Base-by-base conservation (phyloP, 352 stramenopile species). In the Saprolegnia diclina region DNA sequence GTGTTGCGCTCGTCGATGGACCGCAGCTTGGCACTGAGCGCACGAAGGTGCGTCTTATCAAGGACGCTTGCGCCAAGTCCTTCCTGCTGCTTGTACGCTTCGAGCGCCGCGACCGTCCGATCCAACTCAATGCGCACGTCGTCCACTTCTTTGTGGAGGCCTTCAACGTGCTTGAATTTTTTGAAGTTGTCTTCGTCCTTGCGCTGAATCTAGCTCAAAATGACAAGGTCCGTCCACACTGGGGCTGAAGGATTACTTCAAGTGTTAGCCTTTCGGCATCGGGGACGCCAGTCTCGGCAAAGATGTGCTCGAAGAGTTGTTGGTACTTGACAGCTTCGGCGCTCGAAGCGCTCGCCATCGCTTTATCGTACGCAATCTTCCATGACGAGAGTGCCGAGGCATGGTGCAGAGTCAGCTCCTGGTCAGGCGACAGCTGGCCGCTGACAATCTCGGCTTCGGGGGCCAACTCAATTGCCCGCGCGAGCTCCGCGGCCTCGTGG, bases 151-250 rank as follows among this genome's bases (percentile, higher is more conserved):
- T 77, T 75, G 48, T 87, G 79, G 9, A 92, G 63, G 48, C 82
- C 80, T 54, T 92, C 84, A 13, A 89, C 82, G 38, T 79, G 81
- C 67, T 88, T 86, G 68, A 92, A 92, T 24, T 80, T 83, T 72
- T 90, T 85, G 55, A 92, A 92, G 57, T 92, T 92, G 46, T 81
- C 80, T 56, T 88, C 84, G 63, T 92, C 84, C 18, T 83, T 85
- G 50, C 64, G 55, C 14, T 84, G 57, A 54, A 92, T 78, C 32
- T 69, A 61, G 18, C 18, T 14, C 16, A 7, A 10, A 22, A 3
- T 57, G 26, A 59, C 4, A 35, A 26, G n/a, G 19, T 26, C 14
- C 45, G 19, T 26, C 14, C 45, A 59, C 35, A 24, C 35, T 26
- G 16, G 13, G 5, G 4, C 19, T 4, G 63, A 16, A 16, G 13